Evolutionary conservation across 2,329 filamentous ascomycete genomes (phyloP).

Genomic region (Aspergillus tanneri): DNA sequence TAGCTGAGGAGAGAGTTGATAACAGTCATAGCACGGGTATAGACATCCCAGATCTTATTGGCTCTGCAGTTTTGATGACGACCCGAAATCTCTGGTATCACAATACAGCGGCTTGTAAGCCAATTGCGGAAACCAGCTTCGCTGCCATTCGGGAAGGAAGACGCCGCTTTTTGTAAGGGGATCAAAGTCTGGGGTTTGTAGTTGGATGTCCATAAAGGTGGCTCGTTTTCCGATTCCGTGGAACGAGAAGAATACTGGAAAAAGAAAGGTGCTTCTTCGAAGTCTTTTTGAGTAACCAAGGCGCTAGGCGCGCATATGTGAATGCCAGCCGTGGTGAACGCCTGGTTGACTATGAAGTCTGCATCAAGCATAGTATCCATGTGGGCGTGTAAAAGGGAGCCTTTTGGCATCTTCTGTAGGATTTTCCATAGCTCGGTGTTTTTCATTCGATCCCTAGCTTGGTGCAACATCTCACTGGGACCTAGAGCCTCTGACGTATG

Average conservation of each 20-base stretch:
- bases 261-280: conserved; percentile 55
- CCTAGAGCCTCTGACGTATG: conserved; percentile 64
- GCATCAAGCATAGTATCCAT: conserved; percentile 89
- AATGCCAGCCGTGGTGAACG: conserved; percentile 70
- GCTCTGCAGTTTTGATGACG: conserved; percentile 74
- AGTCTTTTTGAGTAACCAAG: conserved; percentile 55
- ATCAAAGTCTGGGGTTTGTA: conserved; percentile 64
- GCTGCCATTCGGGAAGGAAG: conserved; percentile 72
- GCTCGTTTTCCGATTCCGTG: conserved; percentile 43
- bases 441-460: conserved; percentile 84
- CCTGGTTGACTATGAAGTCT: conserved; percentile 71
- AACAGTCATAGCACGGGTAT: conserved; percentile 70
- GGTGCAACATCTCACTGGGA: conserved; percentile 90
- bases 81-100: conserved; percentile 66
- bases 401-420: conserved; percentile 83
- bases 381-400: conserved; percentile 69
- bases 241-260: conserved; percentile 61
- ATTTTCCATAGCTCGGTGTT: conserved; percentile 82
- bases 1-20: conserved; percentile 77
- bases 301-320: conserved; percentile 63
- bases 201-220: conserved; percentile 63
- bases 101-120: conserved; percentile 70
- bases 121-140: conserved; percentile 71
- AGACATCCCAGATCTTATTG: conserved; percentile 82
- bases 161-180: conserved; percentile 62